These are phyloP conservation scores for Pyrenula aspistea DNA, from an alignment of 495 filamentous ascomycete species.

Conservation along the genomic window DNA sequence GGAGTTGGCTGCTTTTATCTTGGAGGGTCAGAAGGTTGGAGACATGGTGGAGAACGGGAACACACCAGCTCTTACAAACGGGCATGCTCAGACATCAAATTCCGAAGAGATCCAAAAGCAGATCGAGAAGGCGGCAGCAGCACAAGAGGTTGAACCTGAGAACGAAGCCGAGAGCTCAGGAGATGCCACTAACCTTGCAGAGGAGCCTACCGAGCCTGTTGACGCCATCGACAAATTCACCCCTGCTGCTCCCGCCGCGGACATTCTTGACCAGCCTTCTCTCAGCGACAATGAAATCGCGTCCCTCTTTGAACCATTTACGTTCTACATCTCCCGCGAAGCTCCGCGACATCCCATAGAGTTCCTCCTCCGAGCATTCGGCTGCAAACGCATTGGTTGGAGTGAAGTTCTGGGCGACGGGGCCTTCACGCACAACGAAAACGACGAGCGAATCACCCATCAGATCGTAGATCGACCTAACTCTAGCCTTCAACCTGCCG, in stretches of 20 bases:
- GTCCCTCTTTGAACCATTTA: slow-evolving; percentile 72
- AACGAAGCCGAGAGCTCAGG: slow-evolving; percentile 29
- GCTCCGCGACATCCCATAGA: slow-evolving; percentile 83
- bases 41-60: slow-evolving; percentile 41
- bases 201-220: slow-evolving; percentile 25
- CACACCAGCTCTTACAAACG: slow-evolving; percentile 31
- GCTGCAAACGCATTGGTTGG: slow-evolving; percentile 94
- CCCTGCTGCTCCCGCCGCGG: slow-evolving; percentile 62
- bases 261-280: slow-evolving; percentile 74
- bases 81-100: slow-evolving; percentile 13
- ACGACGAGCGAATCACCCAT: slow-evolving; percentile 80
- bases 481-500: slow-evolving; percentile 41
- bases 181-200: slow-evolving; percentile 8
- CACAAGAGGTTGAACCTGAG: slow-evolving; percentile 23
- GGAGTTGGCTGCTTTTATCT: slow-evolving; percentile 80
- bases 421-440: slow-evolving; percentile 79
- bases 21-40: slow-evolving; percentile 60
- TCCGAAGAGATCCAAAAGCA: slow-evolving; percentile 42
- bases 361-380: slow-evolving; percentile 87
- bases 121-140: slow-evolving; percentile 29
- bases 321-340: slow-evolving; percentile 88
- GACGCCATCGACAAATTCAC: slow-evolving; percentile 84
- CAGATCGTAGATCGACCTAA: slow-evolving; percentile 85
- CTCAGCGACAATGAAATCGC: slow-evolving; percentile 39
- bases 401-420: slow-evolving; percentile 80